Base-by-base conservation (phyloP, 192 early-diverging fungal species). In the Gigaspora rosea region DNA sequence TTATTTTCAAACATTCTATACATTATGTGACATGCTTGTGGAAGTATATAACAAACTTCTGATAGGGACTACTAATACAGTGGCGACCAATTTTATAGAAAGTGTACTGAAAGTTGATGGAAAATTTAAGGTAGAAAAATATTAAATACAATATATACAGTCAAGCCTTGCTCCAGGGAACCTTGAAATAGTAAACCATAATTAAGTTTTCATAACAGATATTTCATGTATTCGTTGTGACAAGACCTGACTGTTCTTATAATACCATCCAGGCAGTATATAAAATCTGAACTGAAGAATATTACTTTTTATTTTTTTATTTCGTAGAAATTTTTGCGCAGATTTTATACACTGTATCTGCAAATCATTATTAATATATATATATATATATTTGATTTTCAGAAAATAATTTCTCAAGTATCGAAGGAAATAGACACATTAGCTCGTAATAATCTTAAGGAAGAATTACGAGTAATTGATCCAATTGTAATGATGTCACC, bases 1-100 rank as follows among this genome's bases (percentile, higher is more conserved):
- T 77, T 92, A 89, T 82, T 77, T 92, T 47, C 90, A 92, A 70
- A 86, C 86, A 27, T 90, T 90, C 77, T 90, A 88, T 78, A 90
- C 90, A 48, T 80, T 92, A 22, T 88, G 88, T 56, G 88, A 92
- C 67, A 85, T 90, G 13, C 80, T 89, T 7, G 82, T 83, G 5
- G 88, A 90, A 57, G 85, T 88, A 71, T 92, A 92, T 78, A 76
- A 86, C 65, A 86, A 84, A 57, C 50, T 86, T 11, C 66, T 86
- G 15, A 49, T 63, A 62, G 79, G 72, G 20, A 82, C 76, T 13
- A 59, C 75, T 54, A 67, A 71, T 46, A 41, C 71, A 8, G 77
- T 84, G 66, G 84, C 86, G 22, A 85, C 87, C 57, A 54, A 82
- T 35, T 88, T 87, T 74, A 87, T 85, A 66, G 90, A 92, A 79